These are phyloP conservation scores for Candida nanaspora DNA, from an alignment of 805 yeast genomes.

Conservation along the genomic window DNA sequence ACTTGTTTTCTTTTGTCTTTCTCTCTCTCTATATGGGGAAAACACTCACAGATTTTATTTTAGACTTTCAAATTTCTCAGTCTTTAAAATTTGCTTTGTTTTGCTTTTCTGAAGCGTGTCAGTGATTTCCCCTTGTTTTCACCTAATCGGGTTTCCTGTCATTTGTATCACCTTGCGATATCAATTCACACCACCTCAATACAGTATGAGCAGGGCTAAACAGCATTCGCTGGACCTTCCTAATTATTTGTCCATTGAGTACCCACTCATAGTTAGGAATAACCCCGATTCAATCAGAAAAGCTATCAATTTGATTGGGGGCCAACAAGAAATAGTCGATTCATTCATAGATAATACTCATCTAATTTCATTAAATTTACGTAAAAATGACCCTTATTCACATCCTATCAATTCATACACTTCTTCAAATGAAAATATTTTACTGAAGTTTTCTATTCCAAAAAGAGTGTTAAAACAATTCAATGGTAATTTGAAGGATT, in stretches of 20 bases:
- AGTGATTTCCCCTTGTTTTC: too few species aligned
- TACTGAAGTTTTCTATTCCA: conserved; percentile 56
- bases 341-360: conserved; percentile 32
- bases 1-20: too few species aligned
- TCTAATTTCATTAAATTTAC: conserved; percentile 21
- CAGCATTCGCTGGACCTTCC: conserved; percentile 66
- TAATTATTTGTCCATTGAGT: conserved; percentile 65
- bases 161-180: too few species aligned
- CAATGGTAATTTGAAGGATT: conserved; percentile 35
- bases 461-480: conserved; percentile 38
- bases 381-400: conserved; percentile 30
- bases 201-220: not conserved
- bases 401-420: conserved; percentile 59
- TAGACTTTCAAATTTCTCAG: too few species aligned
- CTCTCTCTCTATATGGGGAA: too few species aligned
- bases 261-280: conserved; percentile 66
- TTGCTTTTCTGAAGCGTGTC: too few species aligned
- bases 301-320: conserved; percentile 70
- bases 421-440: conserved; percentile 46
- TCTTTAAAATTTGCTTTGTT: too few species aligned
- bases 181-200: not conserved
- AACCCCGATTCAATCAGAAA: conserved; percentile 26
- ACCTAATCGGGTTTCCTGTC: too few species aligned
- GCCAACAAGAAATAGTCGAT: conserved; percentile 34
- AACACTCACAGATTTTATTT: too few species aligned